Conservation (phyloP, 352 stramenopile genomes). For the Phytophthora chlamydospora region DNA sequence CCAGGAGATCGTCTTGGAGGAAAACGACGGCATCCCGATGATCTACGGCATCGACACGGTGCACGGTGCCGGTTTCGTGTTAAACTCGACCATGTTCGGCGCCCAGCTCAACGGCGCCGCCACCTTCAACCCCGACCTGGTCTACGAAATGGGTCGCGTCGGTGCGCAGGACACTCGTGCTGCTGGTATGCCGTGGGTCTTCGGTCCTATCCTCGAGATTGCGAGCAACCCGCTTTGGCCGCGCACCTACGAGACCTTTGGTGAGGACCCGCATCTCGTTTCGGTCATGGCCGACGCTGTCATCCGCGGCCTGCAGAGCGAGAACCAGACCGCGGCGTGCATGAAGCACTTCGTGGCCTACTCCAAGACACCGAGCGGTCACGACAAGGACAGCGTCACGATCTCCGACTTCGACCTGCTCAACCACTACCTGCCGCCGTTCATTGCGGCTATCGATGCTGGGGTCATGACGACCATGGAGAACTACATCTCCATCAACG, state of each 20-base stretch:
- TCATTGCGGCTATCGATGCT: slow-evolving; percentile 70
- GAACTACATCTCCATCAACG: slow-evolving; percentile 91
- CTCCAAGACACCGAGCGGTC: slow-evolving; percentile 67
- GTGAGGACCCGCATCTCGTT: slow-evolving; percentile 85
- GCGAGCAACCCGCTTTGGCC: slow-evolving; percentile 82
- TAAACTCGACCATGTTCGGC: slow-evolving; percentile 74
- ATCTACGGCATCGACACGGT: slow-evolving; percentile 90
- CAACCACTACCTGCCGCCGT: slow-evolving; percentile 81
- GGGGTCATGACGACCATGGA: slow-evolving; percentile 90
- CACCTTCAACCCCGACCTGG: slow-evolving; percentile 79
- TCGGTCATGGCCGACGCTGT: slow-evolving; percentile 69
- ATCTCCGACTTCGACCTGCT: slow-evolving; percentile 72
- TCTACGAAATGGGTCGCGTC: slow-evolving; percentile 62
- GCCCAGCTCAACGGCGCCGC: slow-evolving; percentile 86
- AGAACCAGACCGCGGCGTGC: slow-evolving; percentile 65
- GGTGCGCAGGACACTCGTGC: slow-evolving; percentile 78
- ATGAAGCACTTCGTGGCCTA: slow-evolving; percentile 90
- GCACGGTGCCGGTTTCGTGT: slow-evolving; percentile 85
- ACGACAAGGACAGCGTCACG: slow-evolving; percentile 74
- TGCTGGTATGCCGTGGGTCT: slow-evolving; percentile 88
- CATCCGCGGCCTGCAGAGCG: slow-evolving; percentile 76
- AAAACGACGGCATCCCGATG: slow-evolving; percentile 51
- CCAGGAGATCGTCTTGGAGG: slow-evolving; percentile 70
- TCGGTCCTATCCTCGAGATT: slow-evolving; percentile 81
- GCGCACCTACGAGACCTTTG: slow-evolving; percentile 92